These are phyloP conservation scores for Colletotrichum horii DNA, from an alignment of 2,329 filamentous ascomycete genomes.

Conservation along the genomic window DNA sequence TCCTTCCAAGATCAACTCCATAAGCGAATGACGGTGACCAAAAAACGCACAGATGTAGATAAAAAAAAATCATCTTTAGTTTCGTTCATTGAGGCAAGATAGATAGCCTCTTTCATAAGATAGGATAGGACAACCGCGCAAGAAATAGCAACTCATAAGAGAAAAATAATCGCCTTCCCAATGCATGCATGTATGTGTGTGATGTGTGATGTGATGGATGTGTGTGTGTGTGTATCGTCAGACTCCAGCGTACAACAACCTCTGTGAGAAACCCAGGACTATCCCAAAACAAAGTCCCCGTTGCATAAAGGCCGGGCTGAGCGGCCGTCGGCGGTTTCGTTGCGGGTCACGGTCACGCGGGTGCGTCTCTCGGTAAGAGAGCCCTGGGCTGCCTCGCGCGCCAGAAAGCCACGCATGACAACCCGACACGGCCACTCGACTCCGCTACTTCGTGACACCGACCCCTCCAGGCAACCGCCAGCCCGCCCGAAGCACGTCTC, in stretches of 20 bases:
- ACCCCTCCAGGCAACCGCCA: background rate
- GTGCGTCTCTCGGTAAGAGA: background rate
- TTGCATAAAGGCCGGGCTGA: background rate
- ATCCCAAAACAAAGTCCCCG: conserved; percentile 13
- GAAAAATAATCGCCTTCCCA: conserved; percentile 10
- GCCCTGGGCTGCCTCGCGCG: background rate
- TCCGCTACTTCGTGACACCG: background rate
- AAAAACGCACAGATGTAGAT: background rate
- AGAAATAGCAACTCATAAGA: background rate
- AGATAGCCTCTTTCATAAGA: background rate
- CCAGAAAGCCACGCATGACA: background rate
- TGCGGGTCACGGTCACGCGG: background rate
- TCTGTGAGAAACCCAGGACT: conserved; percentile 18
- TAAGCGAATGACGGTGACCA: background rate
- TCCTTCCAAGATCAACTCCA: background rate
- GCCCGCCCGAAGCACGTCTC: conserved; percentile 12
- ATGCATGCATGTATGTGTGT: conserved; percentile 24
- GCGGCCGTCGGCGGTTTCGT: background rate
- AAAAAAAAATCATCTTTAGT: background rate
- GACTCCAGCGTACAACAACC: conserved; percentile 20
- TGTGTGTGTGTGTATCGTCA: conserved; percentile 25
- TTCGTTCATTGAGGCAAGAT: background rate
- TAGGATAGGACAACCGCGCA: background rate
- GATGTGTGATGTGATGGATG: background rate
- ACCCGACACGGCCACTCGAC: background rate